Conservation (phyloP, 202 grass and related monocot genomes). For the Hordeum pubiflorum region DNA sequence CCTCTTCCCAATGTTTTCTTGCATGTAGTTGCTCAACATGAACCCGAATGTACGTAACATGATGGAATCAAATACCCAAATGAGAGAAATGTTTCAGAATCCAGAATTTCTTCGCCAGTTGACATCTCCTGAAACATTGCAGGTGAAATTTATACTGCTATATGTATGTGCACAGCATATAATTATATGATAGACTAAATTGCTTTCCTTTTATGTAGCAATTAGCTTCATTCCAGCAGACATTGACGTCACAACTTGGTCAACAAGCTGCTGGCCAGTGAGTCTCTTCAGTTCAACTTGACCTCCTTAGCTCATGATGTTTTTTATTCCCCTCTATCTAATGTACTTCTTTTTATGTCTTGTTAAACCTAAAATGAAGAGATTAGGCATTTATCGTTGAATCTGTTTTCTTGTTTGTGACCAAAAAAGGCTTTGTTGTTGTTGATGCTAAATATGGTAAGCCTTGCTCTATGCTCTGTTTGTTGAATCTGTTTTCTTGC, state of each 20-base stretch:
- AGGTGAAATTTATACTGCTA: slow-evolving; percentile 36
- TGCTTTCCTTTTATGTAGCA: slow-evolving; percentile 23
- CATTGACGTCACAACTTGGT: slow-evolving; percentile 47
- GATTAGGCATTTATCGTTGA: no score
- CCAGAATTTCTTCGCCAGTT: slow-evolving; percentile 74
- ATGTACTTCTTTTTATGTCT: neutral
- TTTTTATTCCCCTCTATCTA: neutral
- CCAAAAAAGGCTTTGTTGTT: no score
- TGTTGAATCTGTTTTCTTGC: slow-evolving; percentile 4
- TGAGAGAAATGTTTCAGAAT: slow-evolving; percentile 83
- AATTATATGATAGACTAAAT: neutral
- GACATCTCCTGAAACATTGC: slow-evolving; percentile 73
- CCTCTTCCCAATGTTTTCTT: slow-evolving; percentile 1
- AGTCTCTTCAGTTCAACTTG: slow-evolving; percentile 28
- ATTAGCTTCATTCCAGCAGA: slow-evolving; percentile 55
- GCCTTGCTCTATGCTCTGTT: neutral
- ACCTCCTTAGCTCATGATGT: neutral
- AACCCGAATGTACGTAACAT: slow-evolving; percentile 56
- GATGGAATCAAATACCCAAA: slow-evolving; percentile 63
- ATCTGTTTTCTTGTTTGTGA: no score
- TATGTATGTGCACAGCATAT: neutral
- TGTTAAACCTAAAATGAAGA: neutral
- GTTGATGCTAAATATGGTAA: neutral
- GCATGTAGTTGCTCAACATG: slow-evolving; percentile 41
- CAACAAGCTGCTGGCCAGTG: slow-evolving; percentile 48